Evolutionary conservation across 345 rosid genomes (phyloP).

Genomic region (Barbarea vulgaris): DNA sequence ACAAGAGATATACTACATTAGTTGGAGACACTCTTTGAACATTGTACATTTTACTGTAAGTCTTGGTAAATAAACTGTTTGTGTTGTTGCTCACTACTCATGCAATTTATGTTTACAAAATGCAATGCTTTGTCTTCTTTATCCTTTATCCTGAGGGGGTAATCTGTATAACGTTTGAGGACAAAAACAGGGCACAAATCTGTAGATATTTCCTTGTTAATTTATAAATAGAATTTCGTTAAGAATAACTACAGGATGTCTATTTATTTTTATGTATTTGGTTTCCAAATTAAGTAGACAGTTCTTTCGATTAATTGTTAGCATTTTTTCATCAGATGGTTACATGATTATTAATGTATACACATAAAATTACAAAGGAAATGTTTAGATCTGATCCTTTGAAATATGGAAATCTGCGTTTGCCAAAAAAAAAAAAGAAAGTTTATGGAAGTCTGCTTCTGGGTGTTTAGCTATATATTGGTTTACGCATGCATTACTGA

Average conservation of each 20-base stretch:
- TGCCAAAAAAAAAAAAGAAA: too few species aligned
- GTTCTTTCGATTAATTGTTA: not conserved
- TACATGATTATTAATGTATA: not conserved
- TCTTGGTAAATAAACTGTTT: constrained; percentile 31
- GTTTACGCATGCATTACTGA: not conserved
- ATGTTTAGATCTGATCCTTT: not conserved
- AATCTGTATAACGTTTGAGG: constrained; percentile 12
- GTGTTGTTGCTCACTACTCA: constrained; percentile 28
- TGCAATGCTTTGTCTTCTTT: constrained; percentile 24
- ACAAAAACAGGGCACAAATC: not conserved
- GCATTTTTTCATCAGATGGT: not conserved
- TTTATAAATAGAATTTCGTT: constrained; percentile 15
- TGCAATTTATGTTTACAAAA: constrained; percentile 19
- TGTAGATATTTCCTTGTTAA: constrained; percentile 3
- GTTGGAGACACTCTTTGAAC: constrained; percentile 24
- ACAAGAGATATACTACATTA: constrained; percentile 16
- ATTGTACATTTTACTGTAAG: constrained; percentile 31
- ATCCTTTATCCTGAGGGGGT: constrained; percentile 11
- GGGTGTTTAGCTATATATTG: not conserved
- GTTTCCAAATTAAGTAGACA: not conserved
- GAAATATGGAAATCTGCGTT: not conserved
- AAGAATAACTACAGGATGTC: too few species aligned
- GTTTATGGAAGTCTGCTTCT: not conserved
- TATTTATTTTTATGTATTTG: not conserved
- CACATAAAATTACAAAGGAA: not conserved